Percentiles rank a stretch among this genome's conserved stretches.
phyloP scores from a whole-genome alignment of 345 rosid genomes.

The Brassica incana region DNA sequence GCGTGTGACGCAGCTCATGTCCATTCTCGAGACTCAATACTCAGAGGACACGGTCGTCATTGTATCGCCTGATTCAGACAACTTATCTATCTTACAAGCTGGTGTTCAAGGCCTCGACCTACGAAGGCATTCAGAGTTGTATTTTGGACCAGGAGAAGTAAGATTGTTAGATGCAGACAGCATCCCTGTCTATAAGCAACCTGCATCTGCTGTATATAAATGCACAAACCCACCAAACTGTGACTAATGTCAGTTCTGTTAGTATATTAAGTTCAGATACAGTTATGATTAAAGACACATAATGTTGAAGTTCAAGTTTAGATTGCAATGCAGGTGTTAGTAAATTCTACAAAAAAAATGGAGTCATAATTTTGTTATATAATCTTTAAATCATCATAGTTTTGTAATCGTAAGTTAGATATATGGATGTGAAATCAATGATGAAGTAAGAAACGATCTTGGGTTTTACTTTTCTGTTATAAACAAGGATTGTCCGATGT shows the following conservation, averaged over 20 bases:
- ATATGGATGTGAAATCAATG: neutral
- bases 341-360: neutral
- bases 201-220: conserved; percentile 80
- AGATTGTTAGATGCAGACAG: conserved; percentile 67
- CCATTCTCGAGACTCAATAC: conserved; percentile 91
- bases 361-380: neutral
- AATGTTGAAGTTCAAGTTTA: neutral
- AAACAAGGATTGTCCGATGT: neutral
- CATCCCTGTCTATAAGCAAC: conserved; percentile 82
- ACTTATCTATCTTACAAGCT: conserved; percentile 79
- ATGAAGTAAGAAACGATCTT: neutral
- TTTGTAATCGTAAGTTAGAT: neutral
- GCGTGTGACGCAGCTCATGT: conserved; percentile 90
- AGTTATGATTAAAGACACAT: neutral
- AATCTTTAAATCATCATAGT: neutral
- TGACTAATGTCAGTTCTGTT: conserved; percentile 38
- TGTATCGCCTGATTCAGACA: conserved; percentile 91
- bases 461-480: neutral
- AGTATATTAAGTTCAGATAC: neutral
- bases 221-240: conserved; percentile 80
- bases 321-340: neutral
- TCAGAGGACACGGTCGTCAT: conserved; percentile 70
- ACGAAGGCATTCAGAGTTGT: conserved; percentile 78
- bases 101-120: conserved; percentile 85
- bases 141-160: conserved; percentile 76